A percentile compares a stretch with the other conserved stretches of the same genome.
phyloP scores from a whole-genome alignment of 2,329 filamentous ascomycete genomes.

The Nothomitra cinnamomea region DNA sequence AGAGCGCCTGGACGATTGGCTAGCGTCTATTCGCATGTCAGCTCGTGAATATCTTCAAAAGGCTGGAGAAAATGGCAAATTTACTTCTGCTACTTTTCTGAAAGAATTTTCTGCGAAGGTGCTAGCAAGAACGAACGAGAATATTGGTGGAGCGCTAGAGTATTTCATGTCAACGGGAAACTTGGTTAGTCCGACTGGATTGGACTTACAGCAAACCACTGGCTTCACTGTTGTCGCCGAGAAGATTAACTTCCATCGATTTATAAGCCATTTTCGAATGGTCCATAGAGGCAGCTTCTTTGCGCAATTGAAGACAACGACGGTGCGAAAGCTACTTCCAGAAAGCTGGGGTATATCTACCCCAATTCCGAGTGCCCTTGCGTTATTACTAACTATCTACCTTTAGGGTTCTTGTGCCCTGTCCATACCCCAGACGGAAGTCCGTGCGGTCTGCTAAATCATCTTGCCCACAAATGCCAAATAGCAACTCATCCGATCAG shows the following conservation, averaged over 20 bases:
- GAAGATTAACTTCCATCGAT: slow-evolving; percentile 97
- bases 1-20: slow-evolving; percentile 80
- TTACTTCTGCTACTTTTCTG: slow-evolving; percentile 59
- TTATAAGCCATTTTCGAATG: slow-evolving; percentile 98
- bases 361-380: not conserved
- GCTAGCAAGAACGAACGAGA: slow-evolving; percentile 69
- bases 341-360: slow-evolving; percentile 54
- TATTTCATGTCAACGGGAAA: slow-evolving; percentile 97
- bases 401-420: slow-evolving; percentile 70
- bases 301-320: slow-evolving; percentile 90
- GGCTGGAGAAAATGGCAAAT: slow-evolving; percentile 34
- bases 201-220: slow-evolving; percentile 86
- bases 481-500: slow-evolving; percentile 64
- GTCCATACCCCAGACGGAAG: slow-evolving; percentile 94
- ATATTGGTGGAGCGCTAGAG: slow-evolving; percentile 70
- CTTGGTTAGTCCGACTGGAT: slow-evolving; percentile 71
- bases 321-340: slow-evolving; percentile 83
- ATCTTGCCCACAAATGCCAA: slow-evolving; percentile 87
- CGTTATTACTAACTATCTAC: not conserved
- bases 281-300: slow-evolving; percentile 98
- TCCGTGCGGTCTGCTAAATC: slow-evolving; percentile 87
- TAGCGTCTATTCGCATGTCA: slow-evolving; percentile 43
- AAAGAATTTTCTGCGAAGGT: slow-evolving; percentile 67
- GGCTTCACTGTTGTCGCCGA: slow-evolving; percentile 95
- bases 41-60: slow-evolving; percentile 37